These are phyloP conservation scores for Phaffia rhodozyma DNA, from an alignment of 1,284 basidiomycete species.

Conservation along the genomic window DNA sequence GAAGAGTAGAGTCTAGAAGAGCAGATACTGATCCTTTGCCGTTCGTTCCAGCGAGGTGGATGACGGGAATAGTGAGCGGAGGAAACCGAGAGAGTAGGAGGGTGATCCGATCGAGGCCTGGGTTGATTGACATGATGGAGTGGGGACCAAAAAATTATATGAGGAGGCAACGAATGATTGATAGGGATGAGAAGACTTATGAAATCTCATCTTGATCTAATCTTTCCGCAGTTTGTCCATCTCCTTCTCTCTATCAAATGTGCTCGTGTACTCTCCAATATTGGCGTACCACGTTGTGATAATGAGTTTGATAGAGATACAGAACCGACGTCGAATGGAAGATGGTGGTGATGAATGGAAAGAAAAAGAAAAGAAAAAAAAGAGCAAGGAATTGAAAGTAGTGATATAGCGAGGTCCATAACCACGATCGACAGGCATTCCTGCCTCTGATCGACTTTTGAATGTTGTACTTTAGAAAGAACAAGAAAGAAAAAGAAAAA, in stretches of 20 bases:
- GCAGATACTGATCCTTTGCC: constrained; percentile 91
- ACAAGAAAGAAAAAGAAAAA: background rate
- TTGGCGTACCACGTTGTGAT: background rate
- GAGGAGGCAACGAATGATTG: background rate
- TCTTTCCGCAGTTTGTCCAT: background rate
- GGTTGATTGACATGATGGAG: constrained; percentile 45
- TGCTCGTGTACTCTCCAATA: too few species aligned
- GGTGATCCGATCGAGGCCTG: constrained; percentile 60
- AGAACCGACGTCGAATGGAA: background rate
- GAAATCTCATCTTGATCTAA: background rate
- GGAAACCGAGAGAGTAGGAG: constrained; percentile 50
- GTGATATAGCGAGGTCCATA: background rate
- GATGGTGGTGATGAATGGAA: background rate
- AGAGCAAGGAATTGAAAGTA: background rate
- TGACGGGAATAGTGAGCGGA: constrained; percentile 61
- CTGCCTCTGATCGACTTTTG: background rate
- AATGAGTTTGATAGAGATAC: background rate
- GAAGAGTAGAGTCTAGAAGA: constrained; percentile 64
- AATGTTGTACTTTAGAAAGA: background rate
- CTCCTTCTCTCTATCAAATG: too few species aligned
- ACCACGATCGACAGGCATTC: background rate
- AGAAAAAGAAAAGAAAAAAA: background rate
- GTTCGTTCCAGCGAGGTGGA: constrained; percentile 92
- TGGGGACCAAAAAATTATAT: background rate
- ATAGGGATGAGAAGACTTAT: background rate